A percentile compares a stretch with the other conserved stretches of the same genome.
Conservation (phyloP, 805 yeast species). For the Metschnikowia dekortorum region DNA sequence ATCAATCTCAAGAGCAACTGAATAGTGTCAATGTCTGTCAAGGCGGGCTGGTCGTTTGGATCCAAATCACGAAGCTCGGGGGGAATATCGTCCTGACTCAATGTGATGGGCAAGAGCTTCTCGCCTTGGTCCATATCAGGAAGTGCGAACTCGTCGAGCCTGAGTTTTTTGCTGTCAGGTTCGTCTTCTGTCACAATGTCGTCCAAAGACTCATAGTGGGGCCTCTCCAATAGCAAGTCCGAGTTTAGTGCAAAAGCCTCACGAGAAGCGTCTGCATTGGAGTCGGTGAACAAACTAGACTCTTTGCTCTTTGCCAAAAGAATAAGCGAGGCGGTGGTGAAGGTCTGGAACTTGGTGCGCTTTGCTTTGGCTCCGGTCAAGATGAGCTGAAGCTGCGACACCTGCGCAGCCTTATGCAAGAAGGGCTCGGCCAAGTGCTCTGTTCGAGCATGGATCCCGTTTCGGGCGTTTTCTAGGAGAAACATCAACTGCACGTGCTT, state of each 20-base stretch:
- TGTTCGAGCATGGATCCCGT: slow-evolving; percentile 55
- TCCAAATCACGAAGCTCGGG: slow-evolving; percentile 49
- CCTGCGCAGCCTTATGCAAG: slow-evolving; percentile 50
- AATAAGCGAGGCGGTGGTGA: slow-evolving; percentile 67
- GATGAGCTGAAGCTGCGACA: slow-evolving; percentile 58
- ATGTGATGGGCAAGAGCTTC: slow-evolving; percentile 55
- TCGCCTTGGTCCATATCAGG: slow-evolving; percentile 24
- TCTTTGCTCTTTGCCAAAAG: slow-evolving; percentile 60
- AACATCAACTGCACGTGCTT: slow-evolving; percentile 43
- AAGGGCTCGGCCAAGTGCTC: slow-evolving; percentile 58
- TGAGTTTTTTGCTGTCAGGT: slow-evolving; percentile 36
- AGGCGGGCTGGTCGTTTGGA: slow-evolving; percentile 76
- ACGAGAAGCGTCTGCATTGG: slow-evolving; percentile 33
- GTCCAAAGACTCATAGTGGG: slow-evolving; percentile 55
- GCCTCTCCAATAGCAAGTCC: slow-evolving; percentile 73
- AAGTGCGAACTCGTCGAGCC: slow-evolving; percentile 32
- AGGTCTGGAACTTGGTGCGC: slow-evolving; percentile 76
- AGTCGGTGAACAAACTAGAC: slow-evolving; percentile 20
- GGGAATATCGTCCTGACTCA: slow-evolving; percentile 63
- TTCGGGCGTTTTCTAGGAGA: slow-evolving; percentile 65
- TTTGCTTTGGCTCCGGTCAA: slow-evolving; percentile 87
- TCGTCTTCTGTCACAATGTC: slow-evolving; percentile 36
- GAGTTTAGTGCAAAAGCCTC: slow-evolving; percentile 63
- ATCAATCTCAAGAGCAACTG: slow-evolving; percentile 68
- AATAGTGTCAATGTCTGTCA: slow-evolving; percentile 66